Evolutionary conservation across 2,329 filamentous ascomycete genomes (phyloP).

Genomic region (Teratosphaeria gauchensis): DNA sequence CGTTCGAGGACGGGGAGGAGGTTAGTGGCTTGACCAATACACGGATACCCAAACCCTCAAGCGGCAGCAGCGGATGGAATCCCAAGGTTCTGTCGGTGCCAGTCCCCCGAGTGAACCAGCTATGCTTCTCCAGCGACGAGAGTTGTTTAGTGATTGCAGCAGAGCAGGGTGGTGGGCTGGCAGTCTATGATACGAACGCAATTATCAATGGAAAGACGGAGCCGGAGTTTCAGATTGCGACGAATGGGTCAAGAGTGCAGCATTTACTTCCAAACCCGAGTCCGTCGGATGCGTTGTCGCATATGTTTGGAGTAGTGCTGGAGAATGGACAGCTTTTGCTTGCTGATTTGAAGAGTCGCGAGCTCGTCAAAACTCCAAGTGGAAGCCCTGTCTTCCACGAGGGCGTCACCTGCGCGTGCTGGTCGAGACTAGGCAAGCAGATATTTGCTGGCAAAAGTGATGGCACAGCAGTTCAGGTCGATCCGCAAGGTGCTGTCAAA

Average conservation of each 20-base stretch:
- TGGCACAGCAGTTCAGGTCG: slow-evolving; percentile 74
- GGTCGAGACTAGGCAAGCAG: slow-evolving; percentile 91
- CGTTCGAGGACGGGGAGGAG: slow-evolving; percentile 43
- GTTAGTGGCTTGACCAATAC: not conserved
- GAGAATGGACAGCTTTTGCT: slow-evolving; percentile 72
- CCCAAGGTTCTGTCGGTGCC: slow-evolving; percentile 47
- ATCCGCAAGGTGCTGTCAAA: slow-evolving; percentile 66
- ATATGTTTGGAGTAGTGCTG: slow-evolving; percentile 73
- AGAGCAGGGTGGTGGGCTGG: slow-evolving; percentile 69
- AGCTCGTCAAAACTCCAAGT: slow-evolving; percentile 47
- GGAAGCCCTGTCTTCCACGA: slow-evolving; percentile 56
- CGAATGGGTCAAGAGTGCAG: slow-evolving; percentile 64
- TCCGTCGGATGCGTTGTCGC: slow-evolving; percentile 49
- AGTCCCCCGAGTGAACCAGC: slow-evolving; percentile 71
- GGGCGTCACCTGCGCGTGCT: slow-evolving; percentile 73
- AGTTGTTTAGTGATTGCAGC: slow-evolving; percentile 73
- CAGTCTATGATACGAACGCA: slow-evolving; percentile 67
- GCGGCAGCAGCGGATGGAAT: slow-evolving; percentile 60
- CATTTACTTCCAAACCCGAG: slow-evolving; percentile 73
- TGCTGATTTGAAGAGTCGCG: slow-evolving; percentile 63
- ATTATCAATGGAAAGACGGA: slow-evolving; percentile 58
- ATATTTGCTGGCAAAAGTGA: slow-evolving; percentile 76
- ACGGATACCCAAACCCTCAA: slow-evolving; percentile 12
- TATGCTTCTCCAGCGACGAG: slow-evolving; percentile 87
- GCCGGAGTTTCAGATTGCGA: slow-evolving; percentile 64